Evolutionary conservation across 371 early-diverging fungal genomes (phyloP).

Genomic region (Blakeslea trispora): DNA sequence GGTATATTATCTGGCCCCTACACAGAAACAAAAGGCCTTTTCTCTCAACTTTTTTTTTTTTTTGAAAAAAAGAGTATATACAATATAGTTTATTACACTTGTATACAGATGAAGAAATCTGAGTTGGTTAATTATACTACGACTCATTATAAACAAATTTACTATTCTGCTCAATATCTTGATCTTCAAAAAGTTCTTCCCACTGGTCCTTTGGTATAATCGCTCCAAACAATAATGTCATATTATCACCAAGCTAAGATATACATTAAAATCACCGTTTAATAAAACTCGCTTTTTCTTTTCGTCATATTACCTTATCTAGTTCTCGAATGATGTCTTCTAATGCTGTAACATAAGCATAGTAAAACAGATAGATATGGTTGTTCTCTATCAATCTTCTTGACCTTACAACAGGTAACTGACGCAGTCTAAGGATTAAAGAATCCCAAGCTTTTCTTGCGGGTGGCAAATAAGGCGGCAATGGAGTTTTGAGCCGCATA

Average conservation of each 20-base stretch:
- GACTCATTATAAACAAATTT: too few relatives aligned
- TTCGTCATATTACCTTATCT: conserved; percentile 41
- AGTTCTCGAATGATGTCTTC: conserved; percentile 80
- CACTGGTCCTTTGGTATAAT: conserved; percentile 47
- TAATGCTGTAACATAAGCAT: conserved; percentile 75
- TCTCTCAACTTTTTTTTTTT: too few relatives aligned
- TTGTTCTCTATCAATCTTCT: conserved; percentile 47
- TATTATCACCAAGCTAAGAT: conserved; percentile 38
- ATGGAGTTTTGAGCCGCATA: conserved; percentile 75
- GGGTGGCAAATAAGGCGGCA: conserved; percentile 84
- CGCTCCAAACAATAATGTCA: conserved; percentile 47
- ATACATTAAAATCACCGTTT: neutral
- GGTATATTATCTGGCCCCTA: too few relatives aligned
- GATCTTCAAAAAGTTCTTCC: conserved; percentile 36
- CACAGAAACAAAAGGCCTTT: too few relatives aligned
- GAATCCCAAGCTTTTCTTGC: conserved; percentile 50
- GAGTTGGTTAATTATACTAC: too few relatives aligned
- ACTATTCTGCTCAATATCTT: conserved; percentile 18
- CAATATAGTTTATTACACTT: too few relatives aligned
- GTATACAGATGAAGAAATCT: too few relatives aligned
- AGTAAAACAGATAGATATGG: conserved; percentile 75
- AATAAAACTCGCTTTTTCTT: conserved; percentile 3
- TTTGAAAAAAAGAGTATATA: too few relatives aligned
- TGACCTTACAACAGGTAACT: conserved; percentile 28
- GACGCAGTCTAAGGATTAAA: conserved; percentile 52